These are phyloP conservation scores for Plasmodium vinckei DNA, from an alignment of 169 alveolate genomes.

Conservation along the genomic window DNA sequence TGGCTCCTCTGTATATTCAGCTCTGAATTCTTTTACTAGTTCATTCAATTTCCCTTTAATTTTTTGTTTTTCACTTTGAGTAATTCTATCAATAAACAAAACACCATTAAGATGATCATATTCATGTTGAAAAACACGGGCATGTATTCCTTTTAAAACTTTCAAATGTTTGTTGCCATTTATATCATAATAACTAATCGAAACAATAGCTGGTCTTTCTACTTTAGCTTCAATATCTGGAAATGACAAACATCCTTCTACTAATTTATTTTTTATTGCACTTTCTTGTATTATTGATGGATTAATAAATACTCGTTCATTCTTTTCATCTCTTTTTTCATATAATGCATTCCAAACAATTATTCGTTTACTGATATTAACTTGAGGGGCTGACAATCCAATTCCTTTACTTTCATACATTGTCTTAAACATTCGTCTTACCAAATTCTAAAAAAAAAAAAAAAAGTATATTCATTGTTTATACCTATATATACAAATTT, in stretches of 20 bases:
- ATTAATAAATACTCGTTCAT: constrained; percentile 65
- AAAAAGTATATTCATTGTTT: not conserved
- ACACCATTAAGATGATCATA: constrained; percentile 74
- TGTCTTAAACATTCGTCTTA: constrained; percentile 33
- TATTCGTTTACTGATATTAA: constrained; percentile 44
- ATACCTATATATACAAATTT: not conserved
- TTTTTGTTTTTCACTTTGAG: constrained; percentile 36
- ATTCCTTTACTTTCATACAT: constrained; percentile 75
- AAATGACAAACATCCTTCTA: constrained; percentile 74
- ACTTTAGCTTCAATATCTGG: constrained; percentile 73
- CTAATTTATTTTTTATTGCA: constrained; percentile 3
- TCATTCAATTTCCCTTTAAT: constrained; percentile 32
- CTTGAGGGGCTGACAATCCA: constrained; percentile 79
- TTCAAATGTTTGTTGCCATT: constrained; percentile 40
- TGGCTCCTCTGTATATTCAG: constrained; percentile 34
- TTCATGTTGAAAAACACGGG: constrained; percentile 76
- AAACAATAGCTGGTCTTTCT: constrained; percentile 46
- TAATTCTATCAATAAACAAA: constrained; percentile 66
- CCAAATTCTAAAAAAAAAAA: constrained; percentile 21
- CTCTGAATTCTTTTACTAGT: constrained; percentile 34
- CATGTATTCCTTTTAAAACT: constrained; percentile 71
- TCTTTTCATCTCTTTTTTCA: constrained; percentile 19
- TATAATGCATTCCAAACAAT: constrained; percentile 76
- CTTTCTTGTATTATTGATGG: constrained; percentile 56
- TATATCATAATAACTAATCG: constrained; percentile 43